Base-by-base conservation (phyloP, 78 protist genomes). In the Guillardia theta region DNA sequence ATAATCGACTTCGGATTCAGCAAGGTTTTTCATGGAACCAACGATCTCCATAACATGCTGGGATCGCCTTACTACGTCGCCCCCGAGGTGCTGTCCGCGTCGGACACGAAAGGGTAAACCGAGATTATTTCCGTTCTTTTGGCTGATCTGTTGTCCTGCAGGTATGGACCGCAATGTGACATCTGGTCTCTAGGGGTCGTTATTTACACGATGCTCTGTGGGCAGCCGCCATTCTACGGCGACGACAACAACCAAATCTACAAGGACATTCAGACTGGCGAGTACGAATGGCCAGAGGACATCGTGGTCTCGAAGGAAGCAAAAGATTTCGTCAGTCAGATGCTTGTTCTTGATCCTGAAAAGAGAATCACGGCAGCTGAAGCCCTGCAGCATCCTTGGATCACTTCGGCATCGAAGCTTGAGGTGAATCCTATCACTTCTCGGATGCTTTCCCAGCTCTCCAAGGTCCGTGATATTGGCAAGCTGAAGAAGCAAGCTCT, bases 21-120 rank as follows among this genome's bases (percentile, higher is more conserved):
- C 83, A 70, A 70, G 41, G 41, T 33, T 36, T 70, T 70, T 43
- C 83, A 70, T 43, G 83, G 83, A 24, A 70, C 83, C 41, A 43
- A 70, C 27, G 83, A 70, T 12, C n/a, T 70, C 46, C 83, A 70
- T 24, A 24, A 70, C 33, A 70, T 70, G 83, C 33, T 70, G 41
- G 83, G 83, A 3, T 70, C 83, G 41, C 83, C 83, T 4, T 70
- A 70, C 83, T 70, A 70, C 83, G 83, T 70, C n/a, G 83, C 83
- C 10, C 83, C 83, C 6, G 83, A 70, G 83, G 41, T 70, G 33
- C 83, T 70, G 4, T 15, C 36, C 83, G 83, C 83, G 10, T 27
- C 39, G 39, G 27, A 58, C 39, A 30, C 21, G 39, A 58, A 58
- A 30, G 70, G 70, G 27, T 58, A 58, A 24, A 30, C 39, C 70